Percentiles rank a stretch among this genome's conserved stretches.
Evolutionary conservation across 106 monocot species (phyloP).

Genomic region (Narthecium ossifragum): DNA sequence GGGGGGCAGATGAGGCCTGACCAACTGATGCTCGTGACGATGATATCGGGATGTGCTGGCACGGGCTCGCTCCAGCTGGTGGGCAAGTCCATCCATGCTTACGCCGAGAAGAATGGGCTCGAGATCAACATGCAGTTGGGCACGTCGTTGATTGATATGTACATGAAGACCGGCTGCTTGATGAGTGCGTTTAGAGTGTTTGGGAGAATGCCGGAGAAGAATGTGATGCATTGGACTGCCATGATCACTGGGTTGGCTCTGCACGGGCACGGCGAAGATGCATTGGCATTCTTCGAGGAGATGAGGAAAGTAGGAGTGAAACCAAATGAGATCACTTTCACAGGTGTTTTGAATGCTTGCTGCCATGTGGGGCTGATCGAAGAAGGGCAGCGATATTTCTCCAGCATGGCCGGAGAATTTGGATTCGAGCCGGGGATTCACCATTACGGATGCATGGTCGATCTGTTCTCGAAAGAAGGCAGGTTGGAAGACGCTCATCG

Average conservation of each 20-base stretch:
- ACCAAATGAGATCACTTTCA: conserved; percentile 65
- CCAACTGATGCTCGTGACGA: conserved; percentile 27
- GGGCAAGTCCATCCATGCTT: conserved; percentile 63
- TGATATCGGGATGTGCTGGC: conserved; percentile 29
- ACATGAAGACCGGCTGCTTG: conserved; percentile 47
- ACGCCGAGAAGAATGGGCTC: conserved; percentile 22
- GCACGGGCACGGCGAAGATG: conserved; percentile 45
- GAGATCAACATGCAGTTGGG: conserved; percentile 28
- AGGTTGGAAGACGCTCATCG: conserved; percentile 49
- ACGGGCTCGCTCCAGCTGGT: conserved; percentile 16
- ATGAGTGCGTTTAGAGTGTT: conserved; percentile 41
- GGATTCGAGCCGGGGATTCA: conserved; percentile 47
- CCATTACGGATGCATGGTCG: conserved; percentile 77
- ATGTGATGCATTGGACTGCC: conserved; percentile 66
- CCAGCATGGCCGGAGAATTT: conserved; percentile 37
- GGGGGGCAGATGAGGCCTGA: conserved; percentile 21
- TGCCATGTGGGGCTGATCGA: conserved; percentile 48
- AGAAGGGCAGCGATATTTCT: conserved; percentile 34
- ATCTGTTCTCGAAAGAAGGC: conserved; percentile 54
- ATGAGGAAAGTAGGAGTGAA: conserved; percentile 34
- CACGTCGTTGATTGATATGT: conserved; percentile 49
- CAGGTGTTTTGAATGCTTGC: conserved; percentile 55
- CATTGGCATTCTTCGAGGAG: conserved; percentile 38
- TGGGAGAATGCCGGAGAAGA: conserved; percentile 30
- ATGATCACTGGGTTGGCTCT: conserved; percentile 65